These are phyloP conservation scores for Exutisphaerella laricina DNA, from an alignment of 2,329 filamentous ascomycete species.

Conservation along the genomic window DNA sequence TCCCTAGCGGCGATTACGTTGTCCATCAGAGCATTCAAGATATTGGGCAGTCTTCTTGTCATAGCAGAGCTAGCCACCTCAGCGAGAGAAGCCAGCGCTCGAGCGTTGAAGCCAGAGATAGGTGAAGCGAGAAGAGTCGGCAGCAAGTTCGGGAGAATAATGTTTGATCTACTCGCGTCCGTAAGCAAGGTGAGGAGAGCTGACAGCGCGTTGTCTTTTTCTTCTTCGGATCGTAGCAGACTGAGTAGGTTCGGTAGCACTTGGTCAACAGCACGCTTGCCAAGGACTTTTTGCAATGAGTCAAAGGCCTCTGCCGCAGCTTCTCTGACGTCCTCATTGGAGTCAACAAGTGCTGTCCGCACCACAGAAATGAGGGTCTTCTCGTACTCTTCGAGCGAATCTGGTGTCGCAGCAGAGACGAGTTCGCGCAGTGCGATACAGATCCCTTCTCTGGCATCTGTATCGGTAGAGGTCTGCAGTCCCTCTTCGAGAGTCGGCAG, in stretches of 20 bases:
- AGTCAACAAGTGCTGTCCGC: conserved; percentile 84
- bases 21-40: conserved; percentile 91
- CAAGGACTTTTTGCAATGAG: conserved; percentile 84
- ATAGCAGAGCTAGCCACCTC: conserved; percentile 86
- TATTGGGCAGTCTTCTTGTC: conserved; percentile 81
- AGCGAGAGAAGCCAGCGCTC: conserved; percentile 84
- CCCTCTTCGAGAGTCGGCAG: conserved; percentile 90
- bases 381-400: conserved; percentile 89
- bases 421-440: conserved; percentile 93
- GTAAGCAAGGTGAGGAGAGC: conserved; percentile 91
- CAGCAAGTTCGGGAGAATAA: conserved; percentile 92
- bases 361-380: conserved; percentile 93
- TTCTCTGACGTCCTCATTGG: conserved; percentile 83
- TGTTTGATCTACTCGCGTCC: conserved; percentile 87
- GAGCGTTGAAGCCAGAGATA: conserved; percentile 91
- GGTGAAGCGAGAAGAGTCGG: conserved; percentile 86
- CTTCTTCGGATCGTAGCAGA: conserved; percentile 76
- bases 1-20: conserved; percentile 76
- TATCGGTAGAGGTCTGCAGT: conserved; percentile 78
- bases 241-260: conserved; percentile 88
- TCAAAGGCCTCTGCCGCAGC: conserved; percentile 97
- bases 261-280: conserved; percentile 91
- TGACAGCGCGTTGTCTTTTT: conserved; percentile 86
- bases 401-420: conserved; percentile 79
- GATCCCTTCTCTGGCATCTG: conserved; percentile 92